These are phyloP conservation scores for Backusella westeae DNA, from an alignment of 192 early-diverging fungal genomes.

Conservation along the genomic window DNA sequence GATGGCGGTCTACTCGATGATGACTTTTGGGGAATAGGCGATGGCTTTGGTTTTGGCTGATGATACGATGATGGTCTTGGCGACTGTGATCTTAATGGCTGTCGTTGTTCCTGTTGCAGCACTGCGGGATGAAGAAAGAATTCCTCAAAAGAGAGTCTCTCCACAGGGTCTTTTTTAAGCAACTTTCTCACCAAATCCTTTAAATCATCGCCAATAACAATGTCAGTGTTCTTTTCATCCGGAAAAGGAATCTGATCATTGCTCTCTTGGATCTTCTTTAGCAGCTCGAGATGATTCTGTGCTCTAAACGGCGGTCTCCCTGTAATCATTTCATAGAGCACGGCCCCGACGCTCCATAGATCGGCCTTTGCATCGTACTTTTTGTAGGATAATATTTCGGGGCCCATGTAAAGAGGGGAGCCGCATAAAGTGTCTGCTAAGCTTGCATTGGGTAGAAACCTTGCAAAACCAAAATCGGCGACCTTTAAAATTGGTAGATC, in stretches of 20 bases:
- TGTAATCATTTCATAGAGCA: constrained; percentile 91
- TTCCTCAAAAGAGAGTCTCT: constrained; percentile 91
- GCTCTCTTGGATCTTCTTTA: constrained; percentile 85
- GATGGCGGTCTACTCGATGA: neutral
- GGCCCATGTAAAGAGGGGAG: constrained; percentile 95
- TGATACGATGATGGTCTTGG: neutral
- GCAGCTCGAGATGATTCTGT: constrained; percentile 88
- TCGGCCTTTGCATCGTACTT: constrained; percentile 96
- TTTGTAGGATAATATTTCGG: constrained; percentile 85
- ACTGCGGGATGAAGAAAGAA: constrained; percentile 88
- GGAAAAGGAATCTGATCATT: constrained; percentile 89
- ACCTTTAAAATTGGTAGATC: constrained; percentile 83
- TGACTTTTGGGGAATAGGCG: neutral
- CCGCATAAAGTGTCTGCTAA: constrained; percentile 96
- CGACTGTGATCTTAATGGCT: neutral
- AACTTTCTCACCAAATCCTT: constrained; percentile 82
- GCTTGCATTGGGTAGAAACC: constrained; percentile 77
- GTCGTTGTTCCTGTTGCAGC: constrained; percentile 22
- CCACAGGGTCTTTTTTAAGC: constrained; percentile 81
- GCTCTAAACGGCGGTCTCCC: constrained; percentile 92
- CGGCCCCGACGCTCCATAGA: constrained; percentile 94
- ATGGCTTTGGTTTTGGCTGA: neutral
- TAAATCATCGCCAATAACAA: constrained; percentile 56
- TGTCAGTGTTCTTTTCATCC: constrained; percentile 43
- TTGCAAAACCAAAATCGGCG: constrained; percentile 98